Conservation (phyloP, 495 filamentous ascomycete species). For the Aspergillus kassunensis region DNA sequence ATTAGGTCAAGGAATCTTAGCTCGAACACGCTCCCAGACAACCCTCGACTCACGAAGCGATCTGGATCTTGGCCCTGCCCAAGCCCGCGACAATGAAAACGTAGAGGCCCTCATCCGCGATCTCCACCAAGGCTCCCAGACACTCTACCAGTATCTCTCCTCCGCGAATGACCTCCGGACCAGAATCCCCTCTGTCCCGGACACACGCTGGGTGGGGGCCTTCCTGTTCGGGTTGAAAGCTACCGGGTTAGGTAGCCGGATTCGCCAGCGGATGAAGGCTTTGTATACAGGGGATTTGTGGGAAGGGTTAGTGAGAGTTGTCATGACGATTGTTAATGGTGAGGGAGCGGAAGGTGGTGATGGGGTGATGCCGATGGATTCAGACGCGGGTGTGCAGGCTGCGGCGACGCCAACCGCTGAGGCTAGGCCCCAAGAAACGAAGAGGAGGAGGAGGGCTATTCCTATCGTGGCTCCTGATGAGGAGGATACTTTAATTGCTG, state of each 20-base stretch:
- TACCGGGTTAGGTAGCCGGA: neutral
- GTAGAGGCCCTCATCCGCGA: neutral
- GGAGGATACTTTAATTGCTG: constrained; percentile 13
- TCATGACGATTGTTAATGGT: too few relatives aligned
- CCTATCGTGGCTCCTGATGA: constrained; percentile 23
- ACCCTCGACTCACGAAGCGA: too few relatives aligned
- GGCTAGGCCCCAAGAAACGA: neutral
- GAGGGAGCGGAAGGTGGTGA: too few relatives aligned
- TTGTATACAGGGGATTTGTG: constrained; percentile 19
- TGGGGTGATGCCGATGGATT: too few relatives aligned
- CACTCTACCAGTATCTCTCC: constrained; percentile 22
- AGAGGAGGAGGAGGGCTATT: constrained; percentile 15
- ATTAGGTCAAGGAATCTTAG: too few relatives aligned
- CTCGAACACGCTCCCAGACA: too few relatives aligned
- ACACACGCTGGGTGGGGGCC: constrained; percentile 17
- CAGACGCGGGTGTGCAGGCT: too few relatives aligned
- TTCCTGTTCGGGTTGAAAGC: constrained; percentile 27
- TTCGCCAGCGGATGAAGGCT: neutral
- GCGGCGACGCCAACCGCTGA: too few relatives aligned
- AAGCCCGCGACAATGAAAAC: too few relatives aligned
- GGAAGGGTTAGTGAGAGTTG: constrained; percentile 14
- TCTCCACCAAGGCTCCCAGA: constrained; percentile 10
- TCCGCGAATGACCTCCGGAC: constrained; percentile 13
- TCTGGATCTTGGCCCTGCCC: too few relatives aligned
- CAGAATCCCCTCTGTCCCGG: neutral